Base-by-base conservation (phyloP, 2,329 filamentous ascomycete genomes). In the Plenodomus tracheiphilus region DNA sequence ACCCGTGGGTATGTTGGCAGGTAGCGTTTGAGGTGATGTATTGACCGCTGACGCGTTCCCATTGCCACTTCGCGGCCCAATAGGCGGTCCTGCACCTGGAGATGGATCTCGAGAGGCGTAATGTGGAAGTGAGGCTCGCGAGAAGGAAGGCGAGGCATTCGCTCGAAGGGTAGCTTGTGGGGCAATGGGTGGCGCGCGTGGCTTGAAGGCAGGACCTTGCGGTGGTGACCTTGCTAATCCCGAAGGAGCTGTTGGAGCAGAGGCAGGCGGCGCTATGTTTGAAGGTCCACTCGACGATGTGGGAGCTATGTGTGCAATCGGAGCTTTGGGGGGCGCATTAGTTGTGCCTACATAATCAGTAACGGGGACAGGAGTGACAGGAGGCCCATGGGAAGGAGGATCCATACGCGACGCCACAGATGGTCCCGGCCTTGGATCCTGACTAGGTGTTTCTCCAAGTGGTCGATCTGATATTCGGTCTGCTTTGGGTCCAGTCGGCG, bases 401-500 rank as follows among this genome's bases (percentile, higher is more conserved):
- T 71, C 69, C 47, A 53, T 60, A 22, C 63, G 63, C 16, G 47
- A 42, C 17, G 53, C 53, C 19, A 62, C 64, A 22, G 50, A 34
- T 20, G 49, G 30, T 11, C 38, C 43, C 35, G 59, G 39, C 30
- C 59, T 61, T 9, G 16, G 47, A 6, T 70, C 65, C 45, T 64
- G 59, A 17, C 32, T 41, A 20, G 60, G 47, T 22, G 35, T 46
- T 15, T 71, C 66, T 15, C 43, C 46, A 19, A 50, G 21, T 36
- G 53, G 56, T 42, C 69, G 63, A 39, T 73, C 71, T 8, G 53
- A 43, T 11, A 59, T 39, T 30, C 72, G 61, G 38, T 71, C 68
- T 18, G 73, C 72, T 32, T 73, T 75, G 4, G 72, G 75, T 41
- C 71, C 75, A 30, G 72, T 69, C n/a, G 76, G 74, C 6, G 72